Base-by-base conservation (phyloP, 2,329 filamentous ascomycete species). In the Helminthosporium solani region DNA sequence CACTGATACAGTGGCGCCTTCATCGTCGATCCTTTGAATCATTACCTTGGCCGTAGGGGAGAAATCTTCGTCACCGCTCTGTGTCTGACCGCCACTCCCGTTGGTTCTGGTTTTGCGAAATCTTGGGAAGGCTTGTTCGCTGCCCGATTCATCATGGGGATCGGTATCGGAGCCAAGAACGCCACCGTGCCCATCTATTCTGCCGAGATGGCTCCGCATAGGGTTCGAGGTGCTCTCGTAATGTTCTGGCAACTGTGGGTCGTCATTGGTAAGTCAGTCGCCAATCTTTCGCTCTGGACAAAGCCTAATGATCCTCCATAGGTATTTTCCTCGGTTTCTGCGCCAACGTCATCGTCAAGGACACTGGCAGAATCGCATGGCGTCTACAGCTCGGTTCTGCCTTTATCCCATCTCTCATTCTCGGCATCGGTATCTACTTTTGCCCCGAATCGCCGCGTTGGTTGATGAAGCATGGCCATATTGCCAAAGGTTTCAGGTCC, bases 291-390 rank as follows among this genome's bases (percentile, higher is more conserved):
- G 18, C 56, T 62, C 39, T 52, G 33, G 50, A n/a, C 28, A 57
- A 4, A 25, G 50, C 54, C 47, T 56, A 33, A 39, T 3, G 12
- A 19, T 21, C 28, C 14, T 20, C 9, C n/a, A 20, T 33, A 49
- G 74, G 75, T 42, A 69, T 72, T 33, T 68, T 70, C 60, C 46
- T 78, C 8, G 75, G 75, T 9, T 75, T 75, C 52, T 73, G 75
- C 47, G 74, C 75, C 61, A 75, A 73, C 12, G 72, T 78, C 16
- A 74, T 73, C 7, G 76, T 78, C 49, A 67, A 67, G 42, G 67
- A 71, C 36, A 67, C 61, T 31, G 57, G 63, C 6, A 44, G 46
- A 9, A 72, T 71, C 42, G 55, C 66, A 5, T 70, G 66, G 65
- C 58, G 65, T 40, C 53, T 67, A n/a, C 60, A 68, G 46, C 54